These are phyloP conservation scores for Neonectria punicea DNA, from an alignment of 2,329 filamentous ascomycete species.

Conservation along the genomic window DNA sequence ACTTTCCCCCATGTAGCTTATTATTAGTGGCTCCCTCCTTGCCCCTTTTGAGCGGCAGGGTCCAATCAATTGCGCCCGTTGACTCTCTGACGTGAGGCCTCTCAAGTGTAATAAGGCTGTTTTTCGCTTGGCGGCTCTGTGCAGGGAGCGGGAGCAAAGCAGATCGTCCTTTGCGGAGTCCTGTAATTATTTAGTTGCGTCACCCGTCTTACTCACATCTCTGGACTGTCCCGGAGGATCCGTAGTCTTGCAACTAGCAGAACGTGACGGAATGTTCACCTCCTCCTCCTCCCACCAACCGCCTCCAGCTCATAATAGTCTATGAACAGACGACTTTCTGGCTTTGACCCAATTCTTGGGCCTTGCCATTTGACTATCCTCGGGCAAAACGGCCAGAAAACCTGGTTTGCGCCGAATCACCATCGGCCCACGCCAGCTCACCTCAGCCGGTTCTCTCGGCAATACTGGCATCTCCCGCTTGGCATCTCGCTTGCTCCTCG, in stretches of 20 bases:
- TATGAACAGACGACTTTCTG: neutral
- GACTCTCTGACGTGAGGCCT: neutral
- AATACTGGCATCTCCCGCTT: neutral
- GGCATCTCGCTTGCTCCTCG: neutral
- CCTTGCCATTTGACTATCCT: neutral
- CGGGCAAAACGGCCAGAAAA: neutral
- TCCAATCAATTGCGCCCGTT: neutral
- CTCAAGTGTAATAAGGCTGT: too few species aligned
- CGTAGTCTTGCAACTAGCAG: neutral
- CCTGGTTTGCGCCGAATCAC: neutral
- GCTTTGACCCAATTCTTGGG: neutral
- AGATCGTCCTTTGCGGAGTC: too few species aligned
- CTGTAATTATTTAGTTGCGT: too few species aligned
- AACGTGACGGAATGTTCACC: too few species aligned
- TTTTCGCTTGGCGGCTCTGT: too few species aligned
- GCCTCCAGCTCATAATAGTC: neutral
- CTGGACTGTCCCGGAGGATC: neutral
- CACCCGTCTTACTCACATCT: too few species aligned
- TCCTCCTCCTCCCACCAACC: too few species aligned
- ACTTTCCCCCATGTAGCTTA: neutral
- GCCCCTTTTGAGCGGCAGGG: neutral
- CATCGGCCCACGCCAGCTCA: conserved; percentile 8
- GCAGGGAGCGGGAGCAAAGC: too few species aligned
- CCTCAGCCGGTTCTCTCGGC: conserved; percentile 6
- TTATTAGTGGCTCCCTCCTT: neutral